Evolutionary conservation across 495 filamentous ascomycete species (phyloP).

Genomic region (Daldinia vernicosa): DNA sequence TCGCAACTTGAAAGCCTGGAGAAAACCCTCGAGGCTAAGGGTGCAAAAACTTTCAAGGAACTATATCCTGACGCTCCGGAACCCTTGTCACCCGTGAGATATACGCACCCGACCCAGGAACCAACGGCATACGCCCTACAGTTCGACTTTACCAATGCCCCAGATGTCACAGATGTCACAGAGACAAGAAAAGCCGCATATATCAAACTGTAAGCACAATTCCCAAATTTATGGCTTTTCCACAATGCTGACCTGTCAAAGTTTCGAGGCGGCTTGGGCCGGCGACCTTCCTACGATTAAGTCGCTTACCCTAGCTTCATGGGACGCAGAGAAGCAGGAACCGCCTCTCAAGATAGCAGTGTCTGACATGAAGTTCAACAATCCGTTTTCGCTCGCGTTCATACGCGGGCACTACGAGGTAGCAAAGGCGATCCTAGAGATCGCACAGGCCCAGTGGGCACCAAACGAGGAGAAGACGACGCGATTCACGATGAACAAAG

Average conservation of each 20-base stretch:
- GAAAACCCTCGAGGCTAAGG: constrained; percentile 58
- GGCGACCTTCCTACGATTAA: constrained; percentile 70
- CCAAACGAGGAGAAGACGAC: constrained; percentile 49
- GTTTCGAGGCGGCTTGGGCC: constrained; percentile 74
- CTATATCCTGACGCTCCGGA: constrained; percentile 63
- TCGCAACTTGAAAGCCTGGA: constrained; percentile 63
- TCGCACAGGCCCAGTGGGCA: constrained; percentile 71
- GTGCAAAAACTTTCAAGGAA: constrained; percentile 71
- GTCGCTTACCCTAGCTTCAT: constrained; percentile 54
- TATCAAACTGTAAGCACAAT: constrained; percentile 55
- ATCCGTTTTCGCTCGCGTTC: constrained; percentile 72
- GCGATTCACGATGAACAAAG: constrained; percentile 58
- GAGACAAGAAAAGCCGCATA: constrained; percentile 64
- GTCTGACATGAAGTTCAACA: constrained; percentile 52
- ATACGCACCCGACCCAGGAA: constrained; percentile 9
- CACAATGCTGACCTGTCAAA: constrained; percentile 46
- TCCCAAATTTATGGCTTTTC: not conserved
- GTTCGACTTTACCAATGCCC: constrained; percentile 57
- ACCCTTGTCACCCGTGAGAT: not conserved
- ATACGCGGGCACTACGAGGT: constrained; percentile 66
- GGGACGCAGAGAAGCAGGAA: constrained; percentile 57
- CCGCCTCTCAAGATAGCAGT: constrained; percentile 69
- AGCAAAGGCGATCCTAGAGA: constrained; percentile 71
- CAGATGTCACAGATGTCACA: constrained; percentile 64
- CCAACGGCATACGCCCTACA: constrained; percentile 52